Evolutionary conservation across 2,329 filamentous ascomycete species (phyloP).

Genomic region (Paracoccidioides brasiliensis): DNA sequence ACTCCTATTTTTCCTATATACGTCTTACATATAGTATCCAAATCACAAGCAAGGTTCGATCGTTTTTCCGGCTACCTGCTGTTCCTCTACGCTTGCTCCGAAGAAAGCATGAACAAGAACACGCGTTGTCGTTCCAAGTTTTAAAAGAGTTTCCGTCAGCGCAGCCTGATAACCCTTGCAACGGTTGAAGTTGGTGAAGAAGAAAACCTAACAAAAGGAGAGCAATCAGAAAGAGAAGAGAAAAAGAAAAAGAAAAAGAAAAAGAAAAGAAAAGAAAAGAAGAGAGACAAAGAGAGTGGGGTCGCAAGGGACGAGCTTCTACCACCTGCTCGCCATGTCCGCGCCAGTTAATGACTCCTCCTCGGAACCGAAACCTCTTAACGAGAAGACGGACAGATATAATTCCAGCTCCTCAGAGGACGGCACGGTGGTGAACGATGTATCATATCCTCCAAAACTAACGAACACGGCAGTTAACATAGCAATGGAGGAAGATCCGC

Average conservation of each 20-base stretch:
- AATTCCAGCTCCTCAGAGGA: slow-evolving; percentile 22
- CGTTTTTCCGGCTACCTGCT: too few species aligned
- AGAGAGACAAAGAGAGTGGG: background rate
- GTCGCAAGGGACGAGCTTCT: background rate
- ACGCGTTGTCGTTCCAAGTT: too few species aligned
- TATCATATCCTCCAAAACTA: background rate
- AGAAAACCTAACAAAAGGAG: too few species aligned
- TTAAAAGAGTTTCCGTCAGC: too few species aligned
- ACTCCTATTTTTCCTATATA: too few species aligned
- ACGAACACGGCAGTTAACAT: slow-evolving; percentile 5
- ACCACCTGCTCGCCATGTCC: slow-evolving; percentile 19
- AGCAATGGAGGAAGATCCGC: slow-evolving; percentile 5
- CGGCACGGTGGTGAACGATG: slow-evolving; percentile 20
- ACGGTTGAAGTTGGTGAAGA: too few species aligned
- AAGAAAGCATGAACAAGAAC: too few species aligned
- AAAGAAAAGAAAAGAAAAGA: background rate
- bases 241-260: background rate
- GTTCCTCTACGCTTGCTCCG: too few species aligned
- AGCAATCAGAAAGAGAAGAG: background rate
- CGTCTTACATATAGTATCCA: too few species aligned
- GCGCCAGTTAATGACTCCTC: slow-evolving; percentile 21
- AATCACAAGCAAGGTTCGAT: too few species aligned
- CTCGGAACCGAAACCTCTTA: slow-evolving; percentile 14
- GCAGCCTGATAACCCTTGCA: too few species aligned
- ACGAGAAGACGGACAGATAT: slow-evolving; percentile 10